Evolutionary conservation across 2,329 filamentous ascomycete species (phyloP), one percentile per base, ranked within the genome.

Genomic region (Phyllosticta citriasiana): DNA sequence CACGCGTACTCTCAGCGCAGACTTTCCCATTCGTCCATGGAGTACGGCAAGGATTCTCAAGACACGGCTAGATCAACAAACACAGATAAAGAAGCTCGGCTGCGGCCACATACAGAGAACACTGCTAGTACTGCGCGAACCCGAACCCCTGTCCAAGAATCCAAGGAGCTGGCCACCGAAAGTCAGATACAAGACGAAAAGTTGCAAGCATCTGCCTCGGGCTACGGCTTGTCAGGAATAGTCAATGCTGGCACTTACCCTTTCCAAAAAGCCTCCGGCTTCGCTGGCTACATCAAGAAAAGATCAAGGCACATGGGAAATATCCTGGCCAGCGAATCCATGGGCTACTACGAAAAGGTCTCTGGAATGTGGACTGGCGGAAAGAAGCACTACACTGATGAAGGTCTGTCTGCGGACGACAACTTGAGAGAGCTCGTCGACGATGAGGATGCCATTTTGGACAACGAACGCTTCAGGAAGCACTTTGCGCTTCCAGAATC

Each of bases 351-450:
- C 33, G 92, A 95, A 70, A 97, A 97, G 73, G 92, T 97, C 0
- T 96, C 93, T 0, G 93, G 91, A 47, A 97, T 97, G 89, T 94
- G 94, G 85, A 89, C 91, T 66, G 94, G 94, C 35, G 90, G 90
- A 12, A 87, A 88, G 67, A 91, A 88, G 68, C 93, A 97, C 73
- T 99, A 97, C 68, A 88, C 91, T 22, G 83, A 82, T 24, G 85
- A 89, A 14, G 80, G 86, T 9, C 78, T 83, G 7, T 70, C 75
- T 22, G 83, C 87, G 1, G 88, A 87, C 68, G 89, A 95, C 64
- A 77, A 77, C 60, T 74, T 79, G 2, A 76, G 80, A 47, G 81
- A 83, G 53, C 73, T 77, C 0, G 82, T 85, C 65, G 82, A 84
- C 59, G 79, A 82, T 53, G 78, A 83, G 63, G 78, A 81, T 61